Evolutionary conservation across 768 basidiomycete genomes (phyloP).

Genomic region (Favolaschia claudopus): DNA sequence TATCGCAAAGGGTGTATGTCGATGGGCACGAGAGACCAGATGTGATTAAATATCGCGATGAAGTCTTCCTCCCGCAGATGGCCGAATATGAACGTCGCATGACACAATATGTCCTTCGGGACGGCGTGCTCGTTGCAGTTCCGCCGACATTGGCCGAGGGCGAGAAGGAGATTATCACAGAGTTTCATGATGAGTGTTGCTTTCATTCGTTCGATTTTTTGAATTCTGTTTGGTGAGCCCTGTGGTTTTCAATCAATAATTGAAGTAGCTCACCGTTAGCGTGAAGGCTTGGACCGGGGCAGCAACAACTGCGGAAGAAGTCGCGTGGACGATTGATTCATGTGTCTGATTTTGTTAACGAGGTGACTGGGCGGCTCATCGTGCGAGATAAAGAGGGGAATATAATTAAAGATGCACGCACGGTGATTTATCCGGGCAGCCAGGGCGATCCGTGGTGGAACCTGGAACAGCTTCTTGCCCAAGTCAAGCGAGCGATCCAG

Average conservation of each 20-base stretch:
- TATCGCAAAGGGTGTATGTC: constrained; percentile 45
- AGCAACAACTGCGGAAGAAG: constrained; percentile 17
- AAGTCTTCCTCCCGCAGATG: constrained; percentile 38
- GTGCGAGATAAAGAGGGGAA: constrained; percentile 11
- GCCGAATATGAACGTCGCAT: constrained; percentile 32
- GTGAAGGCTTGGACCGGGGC: constrained; percentile 8
- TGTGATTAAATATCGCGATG: constrained; percentile 42
- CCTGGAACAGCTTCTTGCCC: constrained; percentile 30
- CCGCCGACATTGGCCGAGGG: constrained; percentile 31
- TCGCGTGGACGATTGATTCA: constrained; percentile 34
- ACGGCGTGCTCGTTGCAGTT: constrained; percentile 24
- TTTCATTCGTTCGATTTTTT: constrained; percentile 40
- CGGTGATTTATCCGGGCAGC: constrained; percentile 28
- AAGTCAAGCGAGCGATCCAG: constrained; percentile 32
- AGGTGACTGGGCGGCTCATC: constrained; percentile 31
- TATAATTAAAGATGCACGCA: constrained; percentile 31
- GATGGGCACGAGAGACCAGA: constrained; percentile 47
- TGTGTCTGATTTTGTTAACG: constrained; percentile 39
- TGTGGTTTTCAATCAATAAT: not conserved
- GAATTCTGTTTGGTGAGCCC: not conserved
- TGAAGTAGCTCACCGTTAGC: no score
- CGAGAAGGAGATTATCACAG: constrained; percentile 33
- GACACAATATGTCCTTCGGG: constrained; percentile 29
- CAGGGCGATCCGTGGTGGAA: constrained; percentile 37
- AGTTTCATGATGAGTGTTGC: constrained; percentile 42